Evolutionary conservation across 306 rosid species (phyloP), one percentile per base, ranked within the genome.

Genomic region (Rosa multiflora): DNA sequence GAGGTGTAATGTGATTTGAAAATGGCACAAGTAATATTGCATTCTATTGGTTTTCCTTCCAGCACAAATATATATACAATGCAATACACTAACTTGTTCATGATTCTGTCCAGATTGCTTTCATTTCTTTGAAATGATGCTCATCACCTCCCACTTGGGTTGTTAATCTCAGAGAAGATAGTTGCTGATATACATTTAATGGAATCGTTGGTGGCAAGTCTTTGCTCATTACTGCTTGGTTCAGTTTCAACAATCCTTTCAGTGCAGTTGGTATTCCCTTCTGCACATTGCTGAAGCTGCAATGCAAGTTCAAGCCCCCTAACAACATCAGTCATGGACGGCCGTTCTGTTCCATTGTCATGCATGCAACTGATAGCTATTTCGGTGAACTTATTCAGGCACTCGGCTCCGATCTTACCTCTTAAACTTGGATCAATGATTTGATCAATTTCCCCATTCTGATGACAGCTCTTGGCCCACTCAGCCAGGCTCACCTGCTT

Each of bases 391-490:
- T 58, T 74, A 10, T 63, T 49, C 62, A 82, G 8, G 40, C 82
- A 82, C 13, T 13, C 17, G 0, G 72, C 47, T 17, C 63, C 66
- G 29, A 83, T 72, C 72, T 81, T n/a, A 13, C 73, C 85, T 17
- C 21, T 75, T 29, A 83, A 10, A n/a, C 66, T 20, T 7, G 76
- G 67, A 11, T 83, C 85, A 0, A 86, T 72, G 29, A 81, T 76
- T 18, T 55, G 55, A 9, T 23, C 35, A 3, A 83, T 51, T 0
- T 10, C 55, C 18, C 75, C 80, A 1, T 76, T 44, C 3, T 8
- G 39, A 20, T 84, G 46, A 18, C 83, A 76, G 10, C 55, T 67
- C 20, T 32, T 40, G 6, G 83, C 88, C 95, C 92, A 85, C 52
- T 47, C 42, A 18, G 88, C 88, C 5, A 91, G 51, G 69, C 59